Evolutionary conservation across 139 green algal genomes (phyloP).

Genomic region (Chlorella vulgaris): DNA sequence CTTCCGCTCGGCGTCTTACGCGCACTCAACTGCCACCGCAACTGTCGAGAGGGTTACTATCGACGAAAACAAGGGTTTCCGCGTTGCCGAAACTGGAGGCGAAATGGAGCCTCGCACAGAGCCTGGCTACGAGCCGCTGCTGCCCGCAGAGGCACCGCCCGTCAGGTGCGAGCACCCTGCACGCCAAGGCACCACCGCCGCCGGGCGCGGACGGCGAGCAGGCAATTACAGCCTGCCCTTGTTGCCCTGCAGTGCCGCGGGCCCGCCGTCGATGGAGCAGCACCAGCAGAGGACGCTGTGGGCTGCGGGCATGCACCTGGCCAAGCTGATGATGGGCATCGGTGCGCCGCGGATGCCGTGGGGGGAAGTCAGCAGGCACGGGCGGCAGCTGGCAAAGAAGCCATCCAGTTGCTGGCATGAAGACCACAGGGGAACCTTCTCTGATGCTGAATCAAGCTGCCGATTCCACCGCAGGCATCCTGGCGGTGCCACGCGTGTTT

Average conservation of each 20-base stretch:
- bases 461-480: conserved; percentile 13
- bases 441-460: neutral
- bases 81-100: too few relatives aligned
- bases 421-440: too few relatives aligned
- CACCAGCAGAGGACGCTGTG: conserved; percentile 23
- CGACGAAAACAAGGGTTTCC: neutral
- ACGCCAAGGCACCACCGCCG: too few relatives aligned
- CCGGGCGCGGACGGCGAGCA: too few relatives aligned
- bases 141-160: neutral
- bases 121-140: neutral
- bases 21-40: too few relatives aligned
- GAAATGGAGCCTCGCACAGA: too few relatives aligned
- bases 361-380: too few relatives aligned
- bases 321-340: conserved; percentile 38
- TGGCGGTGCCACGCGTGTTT: conserved; percentile 38
- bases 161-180: neutral
- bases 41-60: too few relatives aligned
- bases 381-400: too few relatives aligned
- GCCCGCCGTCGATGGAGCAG: conserved; percentile 1
- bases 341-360: conserved; percentile 3
- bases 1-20: too few relatives aligned
- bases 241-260: neutral
- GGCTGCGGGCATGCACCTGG: conserved; percentile 18
- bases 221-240: too few relatives aligned
- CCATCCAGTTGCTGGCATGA: too few relatives aligned